Base-by-base conservation (phyloP, 345 rosid species). In the Conringia planisiliqua region DNA sequence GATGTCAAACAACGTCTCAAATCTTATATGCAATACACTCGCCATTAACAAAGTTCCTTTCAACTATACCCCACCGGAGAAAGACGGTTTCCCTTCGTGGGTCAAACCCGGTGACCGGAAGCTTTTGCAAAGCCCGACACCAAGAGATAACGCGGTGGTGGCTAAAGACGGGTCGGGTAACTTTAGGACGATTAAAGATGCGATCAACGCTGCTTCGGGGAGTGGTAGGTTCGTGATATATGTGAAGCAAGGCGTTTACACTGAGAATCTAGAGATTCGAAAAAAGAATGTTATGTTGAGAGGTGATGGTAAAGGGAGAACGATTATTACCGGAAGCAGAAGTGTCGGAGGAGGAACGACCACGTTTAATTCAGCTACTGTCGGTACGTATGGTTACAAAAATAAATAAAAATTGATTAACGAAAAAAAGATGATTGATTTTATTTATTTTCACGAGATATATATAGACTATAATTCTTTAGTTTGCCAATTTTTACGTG, bases 111-210 rank as follows among this genome's bases (percentile, higher is more conserved):
- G 91, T 22, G 96, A 87, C 69, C 71, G 97, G 71, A 94, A 89
- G 82, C 87, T 92, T 10, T 75, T 94, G 81, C 97, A 86, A 62
- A 38, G 83, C 40, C 42, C 89, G 0, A 57, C 90, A 0, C 75
- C 94, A 0, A 10, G 16, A n/a, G 88, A 89, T 12, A 86, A 92
- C 39, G 67, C 89, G 1, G 92, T 90, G 54, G 97, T 95, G 68
- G 96, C 97, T 4, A 81, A 86, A 78, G 98, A 94, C 42, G 97
- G 97, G 12, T 95, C 97, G 1, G 99, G 99, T 18, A 78, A 80
- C 33, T 83, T 77, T 55, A 83, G 57, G 77, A 95, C 93, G 22
- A 81, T 95, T n/a, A 79, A 75, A 24, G 92, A 78, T 10, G 99
- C 97, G 2, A 38, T 90, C 2, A 63, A 82, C 0, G 90, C 88